These are phyloP conservation scores for Cutaneotrichosporon cyanovorans DNA, from an alignment of 1,284 basidiomycete genomes.

Conservation along the genomic window DNA sequence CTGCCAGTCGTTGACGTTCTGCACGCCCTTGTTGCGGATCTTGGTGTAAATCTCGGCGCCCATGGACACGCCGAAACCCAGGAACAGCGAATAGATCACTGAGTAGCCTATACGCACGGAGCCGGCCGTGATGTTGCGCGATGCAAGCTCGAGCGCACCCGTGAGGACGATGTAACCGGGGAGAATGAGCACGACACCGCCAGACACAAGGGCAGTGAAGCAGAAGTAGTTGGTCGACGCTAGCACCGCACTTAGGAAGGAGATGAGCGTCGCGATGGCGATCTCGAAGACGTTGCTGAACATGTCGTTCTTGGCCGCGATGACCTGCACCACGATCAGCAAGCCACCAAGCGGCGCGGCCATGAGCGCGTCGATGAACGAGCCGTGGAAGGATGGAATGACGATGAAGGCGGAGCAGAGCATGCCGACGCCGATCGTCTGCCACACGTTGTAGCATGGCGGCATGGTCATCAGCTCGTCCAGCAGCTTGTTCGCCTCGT, in stretches of 20 bases:
- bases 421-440: constrained; percentile 68
- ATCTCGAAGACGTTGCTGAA: constrained; percentile 67
- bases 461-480: constrained; percentile 64
- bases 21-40: constrained; percentile 49
- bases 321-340: constrained; percentile 65
- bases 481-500: constrained; percentile 64
- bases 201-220: constrained; percentile 76
- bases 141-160: constrained; percentile 70
- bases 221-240: constrained; percentile 67
- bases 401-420: constrained; percentile 75
- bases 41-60: constrained; percentile 61
- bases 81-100: constrained; percentile 54
- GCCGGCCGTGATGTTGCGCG: constrained; percentile 67
- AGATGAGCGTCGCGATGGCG: constrained; percentile 50
- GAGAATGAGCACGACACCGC: constrained; percentile 77
- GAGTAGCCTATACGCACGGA: constrained; percentile 78
- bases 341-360: constrained; percentile 73
- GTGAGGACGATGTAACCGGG: constrained; percentile 73
- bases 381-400: constrained; percentile 39
- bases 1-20: constrained; percentile 55
- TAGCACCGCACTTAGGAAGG: constrained; percentile 69
- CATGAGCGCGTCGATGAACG: constrained; percentile 68
- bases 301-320: constrained; percentile 69
- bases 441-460: constrained; percentile 58
- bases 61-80: constrained; percentile 76